Conservation (phyloP, 148 eudicot genomes). For the Rhododendron vialii region DNA sequence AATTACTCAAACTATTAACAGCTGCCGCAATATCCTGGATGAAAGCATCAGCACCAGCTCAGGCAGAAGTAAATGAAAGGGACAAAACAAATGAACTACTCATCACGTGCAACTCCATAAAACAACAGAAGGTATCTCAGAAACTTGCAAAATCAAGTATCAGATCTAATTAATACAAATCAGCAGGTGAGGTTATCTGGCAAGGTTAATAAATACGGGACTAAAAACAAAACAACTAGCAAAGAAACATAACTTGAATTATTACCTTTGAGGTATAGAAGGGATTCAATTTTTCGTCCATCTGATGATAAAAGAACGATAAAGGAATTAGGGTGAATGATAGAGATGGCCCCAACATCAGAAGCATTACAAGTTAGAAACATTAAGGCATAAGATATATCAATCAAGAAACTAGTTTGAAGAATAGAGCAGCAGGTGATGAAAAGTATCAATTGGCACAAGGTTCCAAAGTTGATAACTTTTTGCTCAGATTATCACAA, state of each 20-base stretch:
- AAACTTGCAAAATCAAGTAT: conserved; percentile 2
- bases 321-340: not conserved
- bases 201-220: not conserved
- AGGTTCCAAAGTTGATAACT: not conserved
- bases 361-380: not conserved
- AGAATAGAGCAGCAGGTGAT: conserved; percentile 1
- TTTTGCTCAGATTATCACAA: not conserved
- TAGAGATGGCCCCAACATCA: not conserved
- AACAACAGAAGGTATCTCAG: not conserved
- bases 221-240: not conserved
- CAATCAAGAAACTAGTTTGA: conserved; percentile 1
- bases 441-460: not conserved
- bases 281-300: conserved; percentile 64
- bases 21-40: conserved; percentile 37
- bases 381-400: not conserved
- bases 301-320: conserved; percentile 34
- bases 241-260: not conserved
- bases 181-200: not conserved
- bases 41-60: conserved; percentile 13
- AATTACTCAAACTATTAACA: conserved; percentile 41
- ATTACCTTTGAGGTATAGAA: conserved; percentile 56
- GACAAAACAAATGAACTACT: not conserved
- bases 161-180: not conserved
- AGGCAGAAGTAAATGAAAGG: not conserved
- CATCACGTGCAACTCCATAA: conserved; percentile 5